phyloP scores from a whole-genome alignment of 345 rosid genomes.

The Arabis alpina region DNA sequence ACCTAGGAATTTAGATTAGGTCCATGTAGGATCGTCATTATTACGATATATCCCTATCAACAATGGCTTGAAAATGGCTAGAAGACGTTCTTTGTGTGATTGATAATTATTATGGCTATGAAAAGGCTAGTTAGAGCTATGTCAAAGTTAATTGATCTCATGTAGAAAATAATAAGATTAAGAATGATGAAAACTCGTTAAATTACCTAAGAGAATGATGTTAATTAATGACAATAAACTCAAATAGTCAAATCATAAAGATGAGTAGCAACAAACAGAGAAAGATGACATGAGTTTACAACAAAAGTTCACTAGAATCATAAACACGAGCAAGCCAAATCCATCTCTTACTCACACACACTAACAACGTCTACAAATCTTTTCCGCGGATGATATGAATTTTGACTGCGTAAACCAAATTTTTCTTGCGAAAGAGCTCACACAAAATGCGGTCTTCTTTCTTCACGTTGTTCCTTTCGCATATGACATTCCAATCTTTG shows the following conservation, averaged over 20 bases:
- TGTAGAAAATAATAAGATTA: too few species aligned
- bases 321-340: not conserved
- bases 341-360: not conserved
- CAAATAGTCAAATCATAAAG: not conserved
- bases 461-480: conserved; percentile 21
- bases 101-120: too few species aligned
- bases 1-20: too few species aligned
- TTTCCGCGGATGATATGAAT: conserved; percentile 17
- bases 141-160: too few species aligned
- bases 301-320: not conserved
- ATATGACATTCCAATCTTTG: conserved; percentile 11
- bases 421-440: conserved; percentile 22
- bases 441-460: conserved; percentile 31
- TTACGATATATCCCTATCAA: too few species aligned
- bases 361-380: not conserved
- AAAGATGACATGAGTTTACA: not conserved
- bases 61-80: too few species aligned
- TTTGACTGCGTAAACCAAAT: conserved; percentile 30
- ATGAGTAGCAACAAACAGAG: not conserved
- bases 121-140: too few species aligned
- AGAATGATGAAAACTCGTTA: too few species aligned
- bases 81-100: too few species aligned
- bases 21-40: too few species aligned
- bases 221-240: not conserved
- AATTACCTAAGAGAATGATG: too few species aligned